Base-by-base conservation (phyloP, 192 early-diverging fungal genomes). In the Gigaspora rosea region DNA sequence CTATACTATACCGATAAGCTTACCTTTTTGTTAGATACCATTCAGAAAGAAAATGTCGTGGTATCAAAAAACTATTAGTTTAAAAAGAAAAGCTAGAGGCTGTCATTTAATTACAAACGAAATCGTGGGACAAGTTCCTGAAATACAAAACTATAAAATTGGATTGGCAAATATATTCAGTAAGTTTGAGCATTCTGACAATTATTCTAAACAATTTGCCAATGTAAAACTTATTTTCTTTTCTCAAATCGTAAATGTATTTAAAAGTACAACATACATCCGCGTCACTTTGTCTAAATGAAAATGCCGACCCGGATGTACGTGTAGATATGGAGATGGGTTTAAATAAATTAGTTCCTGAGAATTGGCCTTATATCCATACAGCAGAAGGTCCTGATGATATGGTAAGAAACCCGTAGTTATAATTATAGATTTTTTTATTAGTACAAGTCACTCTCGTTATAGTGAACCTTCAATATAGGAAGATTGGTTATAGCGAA, bases 331-430 rank as follows among this genome's bases (percentile, higher is more conserved):
- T 97, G 91, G 91, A 94, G 41, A 95, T 94, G 91, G 91, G 88
- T 13, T 79, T 96, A 56, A 92, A 96, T 77, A 87, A 88, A 52
- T 83, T 97, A 47, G 95, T 89, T 1, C 95, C 96, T 8, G 96
- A 96, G 70, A 86, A 85, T 18, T 83, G 88, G 12, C 87, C 87
- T 4, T 97, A 96, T 79, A 82, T 86, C 51, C 96, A 97, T 79
- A 91, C 93, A 2, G 90, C 90, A 63, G 95, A 95, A 79, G 96
- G 96, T 7, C 84, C 94, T 0, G 95, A 95, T 75, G 95, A 96
- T 78, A 95, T 96, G 94, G 86, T 88, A 81, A 67, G 54, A 32
- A 7, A 22, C 33, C 12, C 9, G 15, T 22, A 33, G n/a, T 16
- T n/a, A 69, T 69, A 16, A 41, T 41, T 41, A 41, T 41, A 41